Conservation (phyloP, 1,284 basidiomycete species). For the Agaricales sp. region DNA sequence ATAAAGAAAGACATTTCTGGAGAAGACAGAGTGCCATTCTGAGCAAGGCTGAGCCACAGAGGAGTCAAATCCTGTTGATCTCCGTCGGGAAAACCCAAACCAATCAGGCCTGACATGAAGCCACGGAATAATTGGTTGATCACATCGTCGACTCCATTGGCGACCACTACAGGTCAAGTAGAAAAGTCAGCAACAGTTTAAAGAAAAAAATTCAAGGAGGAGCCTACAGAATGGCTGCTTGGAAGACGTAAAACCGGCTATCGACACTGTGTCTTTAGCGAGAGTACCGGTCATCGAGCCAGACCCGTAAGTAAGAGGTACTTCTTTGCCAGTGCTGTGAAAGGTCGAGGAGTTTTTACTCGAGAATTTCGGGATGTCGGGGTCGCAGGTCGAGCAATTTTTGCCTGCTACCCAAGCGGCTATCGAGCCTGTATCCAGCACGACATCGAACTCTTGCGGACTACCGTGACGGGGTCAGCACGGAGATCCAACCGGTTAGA, state of each 20-base stretch:
- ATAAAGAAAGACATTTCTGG: slow-evolving; percentile 36
- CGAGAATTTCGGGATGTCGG: slow-evolving; percentile 31
- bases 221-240: not conserved
- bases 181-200: not conserved
- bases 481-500: not conserved
- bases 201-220: not conserved
- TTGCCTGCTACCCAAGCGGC: slow-evolving; percentile 70
- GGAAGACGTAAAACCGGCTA: not conserved
- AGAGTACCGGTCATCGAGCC: not conserved
- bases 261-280: not conserved
- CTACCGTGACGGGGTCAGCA: slow-evolving; percentile 12
- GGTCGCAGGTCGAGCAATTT: slow-evolving; percentile 28
- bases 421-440: slow-evolving; percentile 69
- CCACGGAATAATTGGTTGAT: not conserved
- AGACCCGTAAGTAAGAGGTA: slow-evolving; percentile 8
- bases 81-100: slow-evolving; percentile 36
- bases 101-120: slow-evolving; percentile 35
- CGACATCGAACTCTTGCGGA: slow-evolving; percentile 28
- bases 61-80: slow-evolving; percentile 32
- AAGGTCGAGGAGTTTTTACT: slow-evolving; percentile 31
- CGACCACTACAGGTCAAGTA: not conserved
- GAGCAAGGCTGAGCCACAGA: slow-evolving; percentile 42
- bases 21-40: slow-evolving; percentile 20
- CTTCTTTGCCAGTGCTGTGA: slow-evolving; percentile 15
- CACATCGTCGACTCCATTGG: not conserved